Percentiles rank a stretch among this genome's conserved stretches.
These are phyloP conservation scores for Suillus sp. DNA, from an alignment of 768 basidiomycete species.

Conservation along the genomic window DNA sequence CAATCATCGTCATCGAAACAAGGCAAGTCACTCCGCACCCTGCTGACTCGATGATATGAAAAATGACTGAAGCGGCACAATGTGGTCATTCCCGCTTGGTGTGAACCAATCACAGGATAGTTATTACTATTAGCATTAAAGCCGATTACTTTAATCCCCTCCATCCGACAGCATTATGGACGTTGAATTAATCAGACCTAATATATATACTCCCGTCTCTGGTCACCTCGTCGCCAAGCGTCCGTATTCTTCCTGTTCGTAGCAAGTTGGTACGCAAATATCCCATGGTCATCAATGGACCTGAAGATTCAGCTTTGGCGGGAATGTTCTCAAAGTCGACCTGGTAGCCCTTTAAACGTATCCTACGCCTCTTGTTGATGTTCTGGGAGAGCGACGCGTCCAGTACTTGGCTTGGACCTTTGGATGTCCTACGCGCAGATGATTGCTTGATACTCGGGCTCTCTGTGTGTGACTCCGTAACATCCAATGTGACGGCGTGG, in stretches of 20 bases:
- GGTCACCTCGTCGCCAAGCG: conserved; percentile 18
- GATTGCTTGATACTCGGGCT: not conserved
- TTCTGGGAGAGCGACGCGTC: not conserved
- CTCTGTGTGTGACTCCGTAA: not conserved
- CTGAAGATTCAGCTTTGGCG: conserved; percentile 9
- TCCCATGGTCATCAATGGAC: conserved; percentile 16
- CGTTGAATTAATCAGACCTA: conserved; percentile 9
- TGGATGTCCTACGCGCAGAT: not conserved
- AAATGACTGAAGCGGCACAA: not conserved
- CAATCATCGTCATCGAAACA: not conserved
- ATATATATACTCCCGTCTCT: conserved; percentile 29
- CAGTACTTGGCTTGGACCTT: not conserved
- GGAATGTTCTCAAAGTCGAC: conserved; percentile 22
- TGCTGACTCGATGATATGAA: not conserved
- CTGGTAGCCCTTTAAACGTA: conserved; percentile 25
- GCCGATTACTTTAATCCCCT: not conserved
- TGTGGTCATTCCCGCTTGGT: not conserved
- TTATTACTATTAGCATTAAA: not conserved
- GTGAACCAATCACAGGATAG: not conserved
- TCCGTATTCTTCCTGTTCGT: conserved; percentile 33
- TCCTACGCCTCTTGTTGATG: conserved; percentile 3
- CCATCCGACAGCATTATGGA: not conserved
- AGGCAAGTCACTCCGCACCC: not conserved
- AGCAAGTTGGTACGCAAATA: conserved; percentile 18
- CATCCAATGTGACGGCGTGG: not conserved